Conservation (phyloP, 2,329 filamentous ascomycete species). For the Trichoderma harzianum region DNA sequence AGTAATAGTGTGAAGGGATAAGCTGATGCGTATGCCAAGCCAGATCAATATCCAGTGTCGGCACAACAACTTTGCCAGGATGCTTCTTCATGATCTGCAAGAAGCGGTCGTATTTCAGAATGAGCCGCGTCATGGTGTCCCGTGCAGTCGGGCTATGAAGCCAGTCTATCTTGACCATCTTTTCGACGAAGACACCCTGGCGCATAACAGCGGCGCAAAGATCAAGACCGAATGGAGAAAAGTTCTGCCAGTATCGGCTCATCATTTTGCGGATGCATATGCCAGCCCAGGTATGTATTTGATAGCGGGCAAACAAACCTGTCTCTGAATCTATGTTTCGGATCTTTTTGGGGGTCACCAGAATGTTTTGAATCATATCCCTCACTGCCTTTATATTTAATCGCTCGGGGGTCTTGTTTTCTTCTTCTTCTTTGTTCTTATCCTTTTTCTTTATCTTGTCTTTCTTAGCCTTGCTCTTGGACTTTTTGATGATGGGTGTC, state of each 20-base stretch:
- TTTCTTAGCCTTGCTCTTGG: background rate
- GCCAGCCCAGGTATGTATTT: slow-evolving; percentile 30
- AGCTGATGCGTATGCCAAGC: slow-evolving; percentile 83
- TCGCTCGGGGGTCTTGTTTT: background rate
- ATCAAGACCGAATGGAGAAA: slow-evolving; percentile 61
- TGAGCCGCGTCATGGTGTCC: slow-evolving; percentile 61
- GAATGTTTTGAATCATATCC: slow-evolving; percentile 44
- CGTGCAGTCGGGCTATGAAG: slow-evolving; percentile 65
- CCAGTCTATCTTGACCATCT: slow-evolving; percentile 78
- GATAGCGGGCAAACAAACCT: slow-evolving; percentile 23
- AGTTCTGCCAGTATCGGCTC: slow-evolving; percentile 67
- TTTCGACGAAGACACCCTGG: slow-evolving; percentile 64
- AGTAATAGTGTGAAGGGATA: slow-evolving; percentile 59
- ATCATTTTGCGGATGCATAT: slow-evolving; percentile 63
- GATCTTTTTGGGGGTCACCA: slow-evolving; percentile 39
- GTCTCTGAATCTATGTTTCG: slow-evolving; percentile 37
- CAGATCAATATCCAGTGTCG: slow-evolving; percentile 71
- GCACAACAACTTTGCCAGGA: slow-evolving; percentile 53
- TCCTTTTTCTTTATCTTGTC: background rate
- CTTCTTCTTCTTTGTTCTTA: background rate
- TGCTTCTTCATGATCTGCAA: slow-evolving; percentile 53
- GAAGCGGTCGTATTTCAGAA: slow-evolving; percentile 65
- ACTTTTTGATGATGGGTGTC: background rate
- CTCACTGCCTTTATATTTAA: slow-evolving; percentile 51
- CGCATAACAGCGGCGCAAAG: slow-evolving; percentile 63